These are phyloP conservation scores for Trametes versicolor DNA, from an alignment of 1,284 basidiomycete species.

Conservation along the genomic window DNA sequence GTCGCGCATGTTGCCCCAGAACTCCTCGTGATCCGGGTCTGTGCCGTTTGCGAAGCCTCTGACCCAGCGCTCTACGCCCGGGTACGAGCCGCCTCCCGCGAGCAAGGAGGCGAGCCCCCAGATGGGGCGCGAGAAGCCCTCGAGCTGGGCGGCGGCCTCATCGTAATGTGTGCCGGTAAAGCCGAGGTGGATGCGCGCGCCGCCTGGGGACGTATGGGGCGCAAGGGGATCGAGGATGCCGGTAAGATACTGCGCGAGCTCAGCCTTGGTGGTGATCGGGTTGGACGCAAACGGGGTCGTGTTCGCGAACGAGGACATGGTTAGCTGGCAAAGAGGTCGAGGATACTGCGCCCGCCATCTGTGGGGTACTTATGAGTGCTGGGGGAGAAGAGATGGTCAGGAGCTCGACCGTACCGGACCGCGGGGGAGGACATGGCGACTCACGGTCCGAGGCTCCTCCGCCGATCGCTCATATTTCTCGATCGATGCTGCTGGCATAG, in stretches of 20 bases:
- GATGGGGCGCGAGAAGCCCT: slow-evolving; percentile 80
- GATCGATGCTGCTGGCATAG: slow-evolving; percentile 10
- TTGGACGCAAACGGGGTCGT: slow-evolving; percentile 62
- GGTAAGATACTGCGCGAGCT: slow-evolving; percentile 64
- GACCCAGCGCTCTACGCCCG: slow-evolving; percentile 67
- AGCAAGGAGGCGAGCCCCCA: slow-evolving; percentile 79
- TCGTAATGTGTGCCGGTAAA: slow-evolving; percentile 83
- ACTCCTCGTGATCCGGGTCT: slow-evolving; percentile 70
- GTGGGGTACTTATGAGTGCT: slow-evolving; percentile 19
- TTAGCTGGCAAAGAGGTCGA: slow-evolving; percentile 3
- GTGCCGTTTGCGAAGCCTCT: slow-evolving; percentile 74
- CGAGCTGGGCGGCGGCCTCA: slow-evolving; percentile 76
- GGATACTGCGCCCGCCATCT: slow-evolving; percentile 1
- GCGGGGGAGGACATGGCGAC: slow-evolving; percentile 21
- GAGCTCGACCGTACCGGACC: slow-evolving; percentile 34
- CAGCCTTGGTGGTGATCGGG: slow-evolving; percentile 65
- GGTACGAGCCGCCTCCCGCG: slow-evolving; percentile 68
- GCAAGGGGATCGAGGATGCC: slow-evolving; percentile 74
- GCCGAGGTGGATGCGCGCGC: slow-evolving; percentile 75
- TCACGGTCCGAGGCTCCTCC: slow-evolving; percentile 34
- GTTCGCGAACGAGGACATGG: slow-evolving; percentile 43
- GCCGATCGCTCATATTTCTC: slow-evolving; percentile 8
- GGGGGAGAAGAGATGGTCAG: slow-evolving; percentile 28
- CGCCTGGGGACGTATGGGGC: slow-evolving; percentile 75
- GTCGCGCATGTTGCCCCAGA: slow-evolving; percentile 79